Evolutionary conservation across 345 rosid genomes (phyloP), one percentile per base, ranked within the genome.

Genomic region (Citrus maxima): DNA sequence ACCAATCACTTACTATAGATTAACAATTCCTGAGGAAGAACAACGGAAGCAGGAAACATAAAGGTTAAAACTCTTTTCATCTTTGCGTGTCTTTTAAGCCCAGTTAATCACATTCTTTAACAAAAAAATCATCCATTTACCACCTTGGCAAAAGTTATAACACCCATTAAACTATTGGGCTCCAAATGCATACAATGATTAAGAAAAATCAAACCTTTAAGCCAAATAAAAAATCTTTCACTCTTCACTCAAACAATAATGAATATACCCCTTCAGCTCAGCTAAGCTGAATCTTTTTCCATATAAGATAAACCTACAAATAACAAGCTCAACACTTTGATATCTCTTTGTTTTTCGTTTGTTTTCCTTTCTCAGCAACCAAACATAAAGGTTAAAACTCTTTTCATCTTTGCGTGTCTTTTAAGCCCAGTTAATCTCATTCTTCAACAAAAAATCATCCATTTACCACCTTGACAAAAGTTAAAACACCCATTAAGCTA

Each of bases 341-440:
- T 55, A 83, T 66, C 65, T 65, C 71, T 37, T 8, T 27, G 61
- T 28, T 60, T 40, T 63, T 76, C 60, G 27, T 68, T 34, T 7
- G 73, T 10, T 81, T 51, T n/a, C 32, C 64, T 79, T 70, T 10
- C 49, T 38, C 30, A 83, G 76, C 68, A 81, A 30, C 61, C 75
- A 76, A 83, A 70, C 59, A 69, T 32, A 32, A 32, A 32, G 34
- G 34, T 32, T 32, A 32, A 5, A 54, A 54, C 58, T 54, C 22
- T 54, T 16, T 19, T 54, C 58, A 54, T 54, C 58, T 54, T 19
- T 54, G 58, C 58, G 19, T 5, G 28, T 7, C 22, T 22, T 28
- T 12, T 30, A 32, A 76, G 54, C 9, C 72, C 78, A 51, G 54
- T 32, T 32, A 66, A 54, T 7, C n/a, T 34, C 34, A 13, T 22